These are phyloP conservation scores for Starmerella floricola DNA, from an alignment of 805 yeast genomes.

Conservation along the genomic window DNA sequence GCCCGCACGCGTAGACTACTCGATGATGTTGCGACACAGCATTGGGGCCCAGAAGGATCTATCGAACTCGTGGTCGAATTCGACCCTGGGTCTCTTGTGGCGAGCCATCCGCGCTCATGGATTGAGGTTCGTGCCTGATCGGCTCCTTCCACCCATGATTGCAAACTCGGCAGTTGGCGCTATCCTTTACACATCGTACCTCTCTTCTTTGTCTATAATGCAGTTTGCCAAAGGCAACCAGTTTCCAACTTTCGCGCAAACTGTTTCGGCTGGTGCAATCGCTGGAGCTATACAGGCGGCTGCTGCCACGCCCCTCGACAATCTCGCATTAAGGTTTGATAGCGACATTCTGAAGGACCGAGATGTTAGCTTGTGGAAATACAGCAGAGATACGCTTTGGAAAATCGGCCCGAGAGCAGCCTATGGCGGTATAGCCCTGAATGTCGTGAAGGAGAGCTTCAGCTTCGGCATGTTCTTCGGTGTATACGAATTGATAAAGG, in stretches of 20 bases:
- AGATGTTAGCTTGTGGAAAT: conserved; percentile 51
- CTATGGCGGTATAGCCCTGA: conserved; percentile 77
- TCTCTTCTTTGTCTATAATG: conserved; percentile 30
- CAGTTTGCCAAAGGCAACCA: conserved; percentile 17
- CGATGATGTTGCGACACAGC: conserved; percentile 31
- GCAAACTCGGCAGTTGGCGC: conserved; percentile 87
- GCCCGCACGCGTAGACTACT: conserved; percentile 80
- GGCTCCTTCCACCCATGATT: conserved; percentile 71
- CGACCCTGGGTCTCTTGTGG: conserved; percentile 61
- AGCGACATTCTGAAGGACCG: conserved; percentile 46
- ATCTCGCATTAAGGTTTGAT: conserved; percentile 69
- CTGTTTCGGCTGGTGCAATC: conserved; percentile 65
- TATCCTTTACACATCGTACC: conserved; percentile 71
- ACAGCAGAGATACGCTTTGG: conserved; percentile 52
- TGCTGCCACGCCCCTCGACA: conserved; percentile 89
- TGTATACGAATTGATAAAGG: conserved; percentile 67
- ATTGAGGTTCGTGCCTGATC: conserved; percentile 76
- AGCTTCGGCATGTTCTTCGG: conserved; percentile 80
- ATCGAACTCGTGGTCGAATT: conserved; percentile 49
- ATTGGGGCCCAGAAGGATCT: conserved; percentile 22
- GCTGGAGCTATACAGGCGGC: conserved; percentile 85
- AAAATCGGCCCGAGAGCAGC: conserved; percentile 75
- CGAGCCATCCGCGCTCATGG: conserved; percentile 67
- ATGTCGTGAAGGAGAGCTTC: conserved; percentile 60
- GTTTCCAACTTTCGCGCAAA: conserved; percentile 38